Evolutionary conservation across 179 eudicot genomes (phyloP), one percentile per base, ranked within the genome.

Genomic region (Corrigiola litoralis): DNA sequence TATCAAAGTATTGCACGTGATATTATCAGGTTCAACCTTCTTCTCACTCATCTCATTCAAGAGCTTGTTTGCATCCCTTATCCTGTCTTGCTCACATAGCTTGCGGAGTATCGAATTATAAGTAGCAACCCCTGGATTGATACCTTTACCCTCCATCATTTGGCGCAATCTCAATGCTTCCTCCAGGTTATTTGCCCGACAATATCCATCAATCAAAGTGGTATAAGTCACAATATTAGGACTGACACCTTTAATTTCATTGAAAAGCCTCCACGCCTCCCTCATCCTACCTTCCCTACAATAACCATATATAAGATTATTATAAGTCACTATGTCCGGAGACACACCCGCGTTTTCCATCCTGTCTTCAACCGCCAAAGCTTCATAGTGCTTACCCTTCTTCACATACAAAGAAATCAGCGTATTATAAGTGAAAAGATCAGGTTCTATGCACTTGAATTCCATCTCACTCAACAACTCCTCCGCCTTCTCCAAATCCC

Each of bases 1-100:
- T 20, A 85, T 72, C 75, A 72, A 68, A 55, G 86, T 83, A 46
- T 85, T 85, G 74, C 84, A 83, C 1, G 90, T 85, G 31, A 85
- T 69, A 61, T 72, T 71, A 67, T 87, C 85, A 37, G 94, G 81
- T 69, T 79, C 76, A 72, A 87, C 59, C 64, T 76, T 76, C 71
- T 72, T 83, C 38, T 79, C 82, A 59, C 63, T 74, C 90, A 85
- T 83, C 53, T 79, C 88, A 59, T 68, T 66, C 67, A 83, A 64
- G 37, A 85, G 66, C 76, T 72, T 72, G 63, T 77, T 83, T 27
- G 86, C 85, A 28, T 75, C 82, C 52, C 77, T 70, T 51, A 81
- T 60, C 54, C 79, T 77, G 41, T 81, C 85, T 59, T 77, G 76
- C 53, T 75, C 75, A 31, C 82, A 80, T 50, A 81, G 44, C 71